Evolutionary conservation across 345 rosid species (phyloP), one percentile per base, ranked within the genome.

Genomic region (Geranium brycei): DNA sequence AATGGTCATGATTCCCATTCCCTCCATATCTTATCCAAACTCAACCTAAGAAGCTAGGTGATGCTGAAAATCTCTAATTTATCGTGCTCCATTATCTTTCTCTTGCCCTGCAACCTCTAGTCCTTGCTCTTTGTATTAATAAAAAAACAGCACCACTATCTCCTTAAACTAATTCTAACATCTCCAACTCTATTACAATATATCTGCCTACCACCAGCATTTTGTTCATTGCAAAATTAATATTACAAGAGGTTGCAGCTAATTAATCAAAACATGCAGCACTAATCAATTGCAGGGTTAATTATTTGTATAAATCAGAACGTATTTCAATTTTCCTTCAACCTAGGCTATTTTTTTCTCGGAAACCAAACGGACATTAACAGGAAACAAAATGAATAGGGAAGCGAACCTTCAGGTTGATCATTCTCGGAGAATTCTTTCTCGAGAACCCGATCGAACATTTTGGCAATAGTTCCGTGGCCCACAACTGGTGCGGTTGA

Each of bases 341-440:
- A 32, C 19, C 17, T 69, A 35, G 6, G 7, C 18, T 38, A 17
- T 17, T 19, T 63, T 63, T 35, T 31, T 64, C 72, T 55, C 62
- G 41, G 51, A 31, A 63, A 30, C 60, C 56, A 18, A 19, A 65
- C 19, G 18, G 17, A 0, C 0, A 16, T 16, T 41, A 63, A 53
- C 32, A 5, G 60, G 35, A 59, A 35, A 35, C 41, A 63, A 31
- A n/a, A n/a, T 17, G 28, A 66, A 7, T 17, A 68, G 57, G 8
- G 63, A 62, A 17, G 35, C 17, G 72, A 67, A 93, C 99, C 99
- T 79, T 87, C 91, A 76, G 92, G 80, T 58, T 84, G 96, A 62
- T 93, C 99, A 70, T 87, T 87, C 53, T 90, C 95, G 13, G 96
- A 77, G 82, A 95, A 90, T 72, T 91, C 99, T 71, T 95, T 95